Percentiles rank a stretch among this genome's conserved stretches.
Conservation (phyloP, 2,329 filamentous ascomycete species). For the Furcasterigmium sp. region DNA sequence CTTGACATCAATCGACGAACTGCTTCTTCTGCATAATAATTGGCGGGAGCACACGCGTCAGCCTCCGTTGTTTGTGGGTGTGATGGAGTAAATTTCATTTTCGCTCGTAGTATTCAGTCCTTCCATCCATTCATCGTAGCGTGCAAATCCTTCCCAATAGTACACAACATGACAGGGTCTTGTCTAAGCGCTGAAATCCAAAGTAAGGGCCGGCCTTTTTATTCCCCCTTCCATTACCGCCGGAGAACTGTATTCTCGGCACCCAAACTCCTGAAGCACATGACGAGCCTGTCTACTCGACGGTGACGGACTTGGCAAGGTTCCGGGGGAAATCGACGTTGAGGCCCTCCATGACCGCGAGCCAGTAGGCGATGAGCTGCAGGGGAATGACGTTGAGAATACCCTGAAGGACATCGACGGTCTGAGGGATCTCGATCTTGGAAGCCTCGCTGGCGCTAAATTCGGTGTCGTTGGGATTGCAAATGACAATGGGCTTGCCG, state of each 20-base stretch:
- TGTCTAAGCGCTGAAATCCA: not conserved
- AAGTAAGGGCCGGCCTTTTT: constrained; percentile 4
- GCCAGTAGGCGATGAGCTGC: constrained; percentile 98
- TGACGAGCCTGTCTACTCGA: constrained; percentile 64
- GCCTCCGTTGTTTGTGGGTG: too few species aligned
- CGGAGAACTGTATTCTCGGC: not conserved
- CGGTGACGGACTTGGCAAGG: constrained; percentile 97
- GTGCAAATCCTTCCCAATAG: constrained; percentile 1
- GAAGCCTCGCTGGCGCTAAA: constrained; percentile 85
- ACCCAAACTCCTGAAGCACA: too few species aligned
- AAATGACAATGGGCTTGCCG: constrained; percentile 97
- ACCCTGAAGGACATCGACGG: constrained; percentile 91
- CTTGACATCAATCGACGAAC: too few species aligned
- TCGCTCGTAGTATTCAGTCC: constrained; percentile 2
- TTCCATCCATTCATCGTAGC: not conserved
- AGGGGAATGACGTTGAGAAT: constrained; percentile 96
- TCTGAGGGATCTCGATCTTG: constrained; percentile 96
- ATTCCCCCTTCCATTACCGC: constrained; percentile 6
- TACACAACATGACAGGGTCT: constrained; percentile 3
- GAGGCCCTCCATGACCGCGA: constrained; percentile 89
- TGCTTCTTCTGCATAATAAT: too few species aligned
- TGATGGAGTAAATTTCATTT: too few species aligned
- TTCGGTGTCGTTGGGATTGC: constrained; percentile 84
- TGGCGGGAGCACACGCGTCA: too few species aligned
- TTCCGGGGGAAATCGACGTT: constrained; percentile 99